Conservation (phyloP, 148 eudicot genomes). For the Polygonum maritimum region DNA sequence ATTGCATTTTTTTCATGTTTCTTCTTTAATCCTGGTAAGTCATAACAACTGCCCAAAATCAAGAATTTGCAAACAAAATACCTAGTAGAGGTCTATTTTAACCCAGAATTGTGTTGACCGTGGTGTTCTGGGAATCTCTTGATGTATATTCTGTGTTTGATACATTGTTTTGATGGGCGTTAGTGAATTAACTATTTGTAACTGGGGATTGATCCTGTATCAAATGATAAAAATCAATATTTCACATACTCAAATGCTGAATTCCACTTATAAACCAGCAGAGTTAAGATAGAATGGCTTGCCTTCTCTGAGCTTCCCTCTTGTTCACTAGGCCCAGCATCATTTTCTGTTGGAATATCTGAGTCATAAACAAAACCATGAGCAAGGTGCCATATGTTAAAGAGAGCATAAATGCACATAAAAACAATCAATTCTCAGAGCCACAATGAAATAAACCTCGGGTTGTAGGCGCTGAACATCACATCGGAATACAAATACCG, state of each 20-base stretch:
- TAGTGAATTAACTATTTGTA: conserved; percentile 25
- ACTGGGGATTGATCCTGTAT: conserved; percentile 43
- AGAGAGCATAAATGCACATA: not conserved
- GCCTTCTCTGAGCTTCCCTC: conserved; percentile 52
- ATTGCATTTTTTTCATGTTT: too few relatives aligned
- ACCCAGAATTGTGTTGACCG: conserved; percentile 33
- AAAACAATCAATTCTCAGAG: not conserved
- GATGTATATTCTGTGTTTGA: conserved; percentile 30
- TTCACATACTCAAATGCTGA: not conserved
- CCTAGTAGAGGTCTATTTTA: not conserved
- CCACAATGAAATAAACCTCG: conserved; percentile 38
- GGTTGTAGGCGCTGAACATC: conserved; percentile 68
- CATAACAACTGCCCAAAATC: not conserved
- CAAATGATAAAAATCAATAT: conserved; percentile 10
- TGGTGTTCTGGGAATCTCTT: conserved; percentile 50
- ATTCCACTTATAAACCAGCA: not conserved
- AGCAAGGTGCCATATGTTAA: not conserved
- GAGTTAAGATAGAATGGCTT: conserved; percentile 12
- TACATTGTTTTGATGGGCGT: conserved; percentile 27
- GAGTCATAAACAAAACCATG: conserved; percentile 15
- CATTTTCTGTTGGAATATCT: conserved; percentile 56
- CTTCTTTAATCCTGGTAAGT: too few relatives aligned
- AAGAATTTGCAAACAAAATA: not conserved
- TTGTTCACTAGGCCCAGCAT: conserved; percentile 44
- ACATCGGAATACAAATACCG: conserved; percentile 73